These are phyloP conservation scores for Heritiera fomes DNA, from an alignment of 345 rosid genomes.

Conservation along the genomic window DNA sequence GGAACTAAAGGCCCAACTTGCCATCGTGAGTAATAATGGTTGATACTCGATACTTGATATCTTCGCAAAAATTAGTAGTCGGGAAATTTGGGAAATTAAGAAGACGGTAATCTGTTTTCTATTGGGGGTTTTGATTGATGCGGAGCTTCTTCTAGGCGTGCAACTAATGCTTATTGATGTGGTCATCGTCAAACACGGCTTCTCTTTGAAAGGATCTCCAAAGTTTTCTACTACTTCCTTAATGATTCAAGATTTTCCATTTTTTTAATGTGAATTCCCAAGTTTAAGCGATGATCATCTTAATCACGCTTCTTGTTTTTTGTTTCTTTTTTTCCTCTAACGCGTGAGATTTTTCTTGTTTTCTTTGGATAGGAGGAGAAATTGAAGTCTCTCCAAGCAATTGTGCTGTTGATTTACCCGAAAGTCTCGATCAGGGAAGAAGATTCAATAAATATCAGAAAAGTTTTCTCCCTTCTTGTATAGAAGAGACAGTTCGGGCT, in stretches of 20 bases:
- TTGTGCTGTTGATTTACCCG: not conserved
- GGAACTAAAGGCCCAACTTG: too few species aligned
- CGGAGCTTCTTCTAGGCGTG: not conserved
- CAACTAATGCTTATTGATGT: not conserved
- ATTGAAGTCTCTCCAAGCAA: not conserved
- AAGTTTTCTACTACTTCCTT: not conserved
- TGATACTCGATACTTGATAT: too few species aligned
- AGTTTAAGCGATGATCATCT: not conserved
- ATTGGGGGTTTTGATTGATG: not conserved
- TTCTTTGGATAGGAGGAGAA: not conserved
- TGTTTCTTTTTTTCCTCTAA: not conserved
- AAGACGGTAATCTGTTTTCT: not conserved
- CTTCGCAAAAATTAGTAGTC: too few species aligned
- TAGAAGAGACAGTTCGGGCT: not conserved
- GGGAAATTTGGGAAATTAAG: too few species aligned
- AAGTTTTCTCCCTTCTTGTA: not conserved
- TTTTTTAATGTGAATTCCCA: not conserved
- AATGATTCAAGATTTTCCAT: not conserved
- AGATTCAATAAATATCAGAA: not conserved
- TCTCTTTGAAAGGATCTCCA: not conserved
- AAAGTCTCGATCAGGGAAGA: not conserved
- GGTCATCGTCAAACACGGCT: not conserved
- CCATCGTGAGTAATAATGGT: too few species aligned
- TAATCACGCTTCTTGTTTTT: not conserved
- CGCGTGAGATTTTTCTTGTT: slow-evolving; percentile 1